phyloP scores from a whole-genome alignment of 352 stramenopile genomes.

The Blastocystis sp. region DNA sequence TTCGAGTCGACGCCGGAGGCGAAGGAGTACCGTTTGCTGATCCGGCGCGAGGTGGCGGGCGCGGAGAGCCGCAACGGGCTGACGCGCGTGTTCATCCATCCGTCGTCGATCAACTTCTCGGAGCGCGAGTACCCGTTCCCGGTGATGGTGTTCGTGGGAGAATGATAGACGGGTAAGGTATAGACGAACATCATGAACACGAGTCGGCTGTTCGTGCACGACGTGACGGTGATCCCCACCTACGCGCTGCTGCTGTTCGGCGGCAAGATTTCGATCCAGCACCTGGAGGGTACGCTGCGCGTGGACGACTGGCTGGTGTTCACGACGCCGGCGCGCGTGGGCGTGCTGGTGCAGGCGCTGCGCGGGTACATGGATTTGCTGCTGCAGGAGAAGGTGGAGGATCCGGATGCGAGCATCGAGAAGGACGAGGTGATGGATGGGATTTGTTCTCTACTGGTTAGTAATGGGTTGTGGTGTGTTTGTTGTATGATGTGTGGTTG shows the following conservation, averaged over 20 bases:
- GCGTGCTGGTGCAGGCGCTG: conserved; percentile 91
- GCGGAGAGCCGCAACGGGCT: conserved; percentile 70
- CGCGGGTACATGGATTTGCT: conserved; percentile 86
- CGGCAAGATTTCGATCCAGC: conserved; percentile 75
- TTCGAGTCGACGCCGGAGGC: conserved; percentile 62
- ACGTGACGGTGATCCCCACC: conserved; percentile 91
- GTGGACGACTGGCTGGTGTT: conserved; percentile 89
- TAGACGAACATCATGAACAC: conserved; percentile 87
- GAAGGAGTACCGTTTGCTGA: conserved; percentile 45
- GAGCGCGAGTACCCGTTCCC: conserved; percentile 87
- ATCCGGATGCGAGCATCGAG: conserved; percentile 84
- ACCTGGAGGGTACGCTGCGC: conserved; percentile 76
- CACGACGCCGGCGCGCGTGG: conserved; percentile 85
- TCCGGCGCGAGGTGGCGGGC: conserved; percentile 29
- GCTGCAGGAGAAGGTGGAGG: conserved; percentile 87
- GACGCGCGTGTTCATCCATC: conserved; percentile 92
- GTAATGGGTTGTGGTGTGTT: conserved; percentile 54
- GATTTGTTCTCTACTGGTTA: conserved; percentile 23
- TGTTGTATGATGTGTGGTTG: not conserved
- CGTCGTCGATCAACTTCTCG: conserved; percentile 85
- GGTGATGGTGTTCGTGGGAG: conserved; percentile 88
- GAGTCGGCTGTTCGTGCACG: conserved; percentile 91
- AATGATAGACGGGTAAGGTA: conserved; percentile 43
- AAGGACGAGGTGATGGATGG: conserved; percentile 45
- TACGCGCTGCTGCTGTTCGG: conserved; percentile 96